Conservation (phyloP, 2,329 filamentous ascomycete species). For the Atkinsonella hypoxylon region DNA sequence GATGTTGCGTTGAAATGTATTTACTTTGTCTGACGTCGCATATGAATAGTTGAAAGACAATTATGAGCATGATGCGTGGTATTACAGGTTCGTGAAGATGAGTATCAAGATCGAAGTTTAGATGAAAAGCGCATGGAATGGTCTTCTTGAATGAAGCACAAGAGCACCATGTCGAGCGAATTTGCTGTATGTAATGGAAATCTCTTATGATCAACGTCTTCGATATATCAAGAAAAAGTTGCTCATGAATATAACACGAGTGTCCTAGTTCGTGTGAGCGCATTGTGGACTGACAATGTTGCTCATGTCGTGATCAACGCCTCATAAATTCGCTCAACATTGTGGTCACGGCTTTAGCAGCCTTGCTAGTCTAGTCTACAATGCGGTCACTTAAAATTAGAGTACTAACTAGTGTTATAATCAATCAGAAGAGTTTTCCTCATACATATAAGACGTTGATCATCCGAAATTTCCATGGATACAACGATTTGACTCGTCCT, state of each 20-base stretch:
- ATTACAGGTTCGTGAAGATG: constrained; percentile 6
- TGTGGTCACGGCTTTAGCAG: constrained; percentile 1
- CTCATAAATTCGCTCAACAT: constrained; percentile 4
- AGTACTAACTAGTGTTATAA: background rate
- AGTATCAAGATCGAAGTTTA: constrained; percentile 9
- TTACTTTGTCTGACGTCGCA: constrained; percentile 11
- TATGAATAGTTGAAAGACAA: constrained; percentile 1
- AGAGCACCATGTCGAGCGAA: constrained; percentile 7
- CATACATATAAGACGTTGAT: no score
- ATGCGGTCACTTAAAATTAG: background rate
- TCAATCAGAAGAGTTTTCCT: background rate
- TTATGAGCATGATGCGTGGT: constrained; percentile 1
- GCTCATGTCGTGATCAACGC: constrained; percentile 5
- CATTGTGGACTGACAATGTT: background rate
- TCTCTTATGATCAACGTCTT: background rate
- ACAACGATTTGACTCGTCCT: no score
- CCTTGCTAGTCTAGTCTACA: background rate
- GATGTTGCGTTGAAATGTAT: constrained; percentile 17
- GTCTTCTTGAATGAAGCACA: constrained; percentile 7
- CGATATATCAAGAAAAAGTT: background rate
- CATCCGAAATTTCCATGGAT: no score
- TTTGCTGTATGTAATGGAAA: no score
- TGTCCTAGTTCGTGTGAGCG: background rate
- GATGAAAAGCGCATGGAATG: constrained; percentile 11
- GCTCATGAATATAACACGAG: background rate